Base-by-base conservation (phyloP, 2,329 filamentous ascomycete species). In the Fusarium nanum region DNA sequence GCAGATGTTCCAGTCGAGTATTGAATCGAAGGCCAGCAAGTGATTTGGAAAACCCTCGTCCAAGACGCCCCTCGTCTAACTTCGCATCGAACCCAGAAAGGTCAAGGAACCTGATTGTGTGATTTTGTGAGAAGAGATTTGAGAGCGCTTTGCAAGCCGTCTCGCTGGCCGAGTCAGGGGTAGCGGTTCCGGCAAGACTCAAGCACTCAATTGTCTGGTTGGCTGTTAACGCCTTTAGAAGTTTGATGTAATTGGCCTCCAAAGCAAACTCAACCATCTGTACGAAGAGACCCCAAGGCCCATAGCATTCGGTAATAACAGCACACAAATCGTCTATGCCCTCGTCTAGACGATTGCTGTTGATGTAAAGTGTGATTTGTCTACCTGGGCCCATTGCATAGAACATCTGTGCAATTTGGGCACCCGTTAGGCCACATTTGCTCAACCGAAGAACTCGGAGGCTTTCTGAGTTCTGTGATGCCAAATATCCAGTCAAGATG, bases 201-300 rank as follows among this genome's bases (percentile, higher is more conserved):
- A 89, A 79, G 46, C 85, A 84, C 42, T 83, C 77, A 46, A 89
- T 84, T 7, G 83, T 82, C 14, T 78, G 81, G 63, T 86, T 87
- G n/a, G 80, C 72, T 1, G 86, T 81, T 52, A 89, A 77, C 4
- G 86, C 84, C 18, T 76, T 78, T 63, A 88, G 76, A 7, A 89
- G 80, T 56, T 81, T 81, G 57, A 86, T 81, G 68, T 86, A 89
- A 71, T 82, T 86, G 12, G 75, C 75, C 72, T 88, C 86, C 41
- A 83, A 77, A 22, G 80, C 78, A 68, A 88, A 88, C 64, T 88
- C 85, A n/a, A 88, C 79, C 86, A 88, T 88, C 67, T 87, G 84
- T 64, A 88, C 76, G 67, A 85, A 84, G 23, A 88, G 77, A 25
- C 81, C 83, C 64, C 80, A 83, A 1, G 86, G 86, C 2, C 84